Evolutionary conservation across 805 yeast species (phyloP).

Genomic region (Kazachstania kunashirensis): DNA sequence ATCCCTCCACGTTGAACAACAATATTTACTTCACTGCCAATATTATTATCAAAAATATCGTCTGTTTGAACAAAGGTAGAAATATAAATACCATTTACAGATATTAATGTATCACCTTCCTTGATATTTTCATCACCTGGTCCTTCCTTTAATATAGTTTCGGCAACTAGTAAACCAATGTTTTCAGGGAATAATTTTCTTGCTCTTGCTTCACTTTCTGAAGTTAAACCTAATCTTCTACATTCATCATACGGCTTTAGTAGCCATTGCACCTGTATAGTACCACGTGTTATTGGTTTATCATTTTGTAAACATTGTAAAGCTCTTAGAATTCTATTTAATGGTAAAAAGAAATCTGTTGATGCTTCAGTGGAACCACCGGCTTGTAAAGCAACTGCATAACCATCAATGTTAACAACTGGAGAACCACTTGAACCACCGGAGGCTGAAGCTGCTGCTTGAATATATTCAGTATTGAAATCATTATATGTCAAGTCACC

Average conservation of each 20-base stretch:
- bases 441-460: conserved; percentile 92
- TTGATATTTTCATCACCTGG: conserved; percentile 62
- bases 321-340: conserved; percentile 75
- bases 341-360: conserved; percentile 85
- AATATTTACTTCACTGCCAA: conserved; percentile 49
- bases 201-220: conserved; percentile 61
- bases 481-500: conserved; percentile 83
- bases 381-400: conserved; percentile 86
- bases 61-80: conserved; percentile 74
- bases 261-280: conserved; percentile 84
- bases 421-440: conserved; percentile 97
- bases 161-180: conserved; percentile 78
- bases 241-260: conserved; percentile 86
- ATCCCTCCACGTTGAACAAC: conserved; percentile 68
- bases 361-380: conserved; percentile 90
- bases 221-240: conserved; percentile 70
- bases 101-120: conserved; percentile 79
- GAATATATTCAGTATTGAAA: conserved; percentile 88
- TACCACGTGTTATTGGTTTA: conserved; percentile 69
- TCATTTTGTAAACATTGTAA: conserved; percentile 56
- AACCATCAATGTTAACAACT: conserved; percentile 81
- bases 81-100: conserved; percentile 56
- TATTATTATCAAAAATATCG: conserved; percentile 62
- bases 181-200: conserved; percentile 60
- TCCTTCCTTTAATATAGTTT: conserved; percentile 72